These are phyloP conservation scores for Candida glucosophila DNA, from an alignment of 1,139 yeast genomes.

Conservation along the genomic window DNA sequence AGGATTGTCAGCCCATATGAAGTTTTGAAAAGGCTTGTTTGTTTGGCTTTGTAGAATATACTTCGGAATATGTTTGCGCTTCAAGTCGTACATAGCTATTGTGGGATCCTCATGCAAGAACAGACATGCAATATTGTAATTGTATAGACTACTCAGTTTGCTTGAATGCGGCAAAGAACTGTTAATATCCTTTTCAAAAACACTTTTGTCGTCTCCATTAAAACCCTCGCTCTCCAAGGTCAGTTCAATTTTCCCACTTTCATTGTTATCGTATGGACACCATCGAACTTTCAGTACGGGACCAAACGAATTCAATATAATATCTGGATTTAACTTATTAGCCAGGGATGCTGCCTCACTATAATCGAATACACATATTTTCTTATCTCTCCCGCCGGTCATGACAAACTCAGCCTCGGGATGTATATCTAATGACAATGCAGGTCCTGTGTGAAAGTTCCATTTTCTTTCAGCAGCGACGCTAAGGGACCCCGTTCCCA, in stretches of 20 bases:
- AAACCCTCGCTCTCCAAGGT: too few species aligned
- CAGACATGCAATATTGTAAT: conserved; percentile 68
- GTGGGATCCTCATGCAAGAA: conserved; percentile 71
- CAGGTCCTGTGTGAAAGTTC: conserved; percentile 90
- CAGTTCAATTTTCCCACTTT: too few species aligned
- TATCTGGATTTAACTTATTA: conserved; percentile 51
- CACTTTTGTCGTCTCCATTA: not conserved
- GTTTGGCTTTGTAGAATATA: conserved; percentile 53
- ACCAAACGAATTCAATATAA: conserved; percentile 66
- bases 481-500: conserved; percentile 8
- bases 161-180: not conserved
- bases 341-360: conserved; percentile 23
- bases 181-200: not conserved
- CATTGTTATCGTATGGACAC: conserved; percentile 35
- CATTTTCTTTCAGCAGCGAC: conserved; percentile 58
- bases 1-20: conserved; percentile 31
- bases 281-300: conserved; percentile 69
- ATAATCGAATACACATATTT: conserved; percentile 71
- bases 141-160: conserved; percentile 13
- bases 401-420: conserved; percentile 74
- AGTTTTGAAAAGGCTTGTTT: conserved; percentile 35
- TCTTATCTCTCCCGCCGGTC: conserved; percentile 90
- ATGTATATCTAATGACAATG: conserved; percentile 81
- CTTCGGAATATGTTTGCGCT: conserved; percentile 68
- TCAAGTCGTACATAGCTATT: conserved; percentile 64